Percentiles rank a stretch among this genome's conserved stretches.
Conservation (phyloP, 192 early-diverging fungal species). For the Backusella tarrabulga region DNA sequence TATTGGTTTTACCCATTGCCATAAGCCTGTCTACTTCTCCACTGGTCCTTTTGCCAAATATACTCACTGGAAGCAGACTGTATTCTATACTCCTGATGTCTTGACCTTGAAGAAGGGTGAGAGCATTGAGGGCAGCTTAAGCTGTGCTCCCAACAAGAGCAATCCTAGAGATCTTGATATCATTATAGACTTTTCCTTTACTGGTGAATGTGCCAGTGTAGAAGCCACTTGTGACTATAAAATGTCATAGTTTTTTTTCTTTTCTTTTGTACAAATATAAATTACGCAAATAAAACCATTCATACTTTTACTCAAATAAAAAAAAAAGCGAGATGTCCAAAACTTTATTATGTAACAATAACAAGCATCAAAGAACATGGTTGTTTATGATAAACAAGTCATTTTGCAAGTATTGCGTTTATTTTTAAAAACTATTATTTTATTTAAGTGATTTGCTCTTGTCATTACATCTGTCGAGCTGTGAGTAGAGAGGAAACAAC, state of each 20-base stretch:
- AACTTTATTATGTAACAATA: too few relatives aligned
- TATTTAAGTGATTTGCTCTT: too few relatives aligned
- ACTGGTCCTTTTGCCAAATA: constrained; percentile 82
- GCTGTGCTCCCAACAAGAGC: constrained; percentile 64
- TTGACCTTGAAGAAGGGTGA: constrained; percentile 76
- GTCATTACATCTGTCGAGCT: too few relatives aligned
- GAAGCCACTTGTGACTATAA: constrained; percentile 31
- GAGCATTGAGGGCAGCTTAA: constrained; percentile 52
- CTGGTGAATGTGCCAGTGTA: constrained; percentile 42
- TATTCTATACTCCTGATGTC: constrained; percentile 87
- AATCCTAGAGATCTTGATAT: constrained; percentile 98
- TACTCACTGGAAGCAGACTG: constrained; percentile 99
- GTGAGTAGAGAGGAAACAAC: too few relatives aligned
- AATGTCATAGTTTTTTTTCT: constrained; percentile 21
- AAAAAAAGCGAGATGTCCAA: too few relatives aligned
- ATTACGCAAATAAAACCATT: background rate
- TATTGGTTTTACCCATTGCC: constrained; percentile 89
- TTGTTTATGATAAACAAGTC: too few relatives aligned
- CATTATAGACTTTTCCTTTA: constrained; percentile 64
- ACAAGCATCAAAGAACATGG: too few relatives aligned
- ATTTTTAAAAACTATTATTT: too few relatives aligned
- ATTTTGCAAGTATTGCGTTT: too few relatives aligned
- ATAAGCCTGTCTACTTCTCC: constrained; percentile 79
- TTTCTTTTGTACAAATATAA: background rate
- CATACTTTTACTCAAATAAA: background rate